These are phyloP conservation scores for Udeniomyces megalosporus DNA, from an alignment of 768 basidiomycete species.

Conservation along the genomic window DNA sequence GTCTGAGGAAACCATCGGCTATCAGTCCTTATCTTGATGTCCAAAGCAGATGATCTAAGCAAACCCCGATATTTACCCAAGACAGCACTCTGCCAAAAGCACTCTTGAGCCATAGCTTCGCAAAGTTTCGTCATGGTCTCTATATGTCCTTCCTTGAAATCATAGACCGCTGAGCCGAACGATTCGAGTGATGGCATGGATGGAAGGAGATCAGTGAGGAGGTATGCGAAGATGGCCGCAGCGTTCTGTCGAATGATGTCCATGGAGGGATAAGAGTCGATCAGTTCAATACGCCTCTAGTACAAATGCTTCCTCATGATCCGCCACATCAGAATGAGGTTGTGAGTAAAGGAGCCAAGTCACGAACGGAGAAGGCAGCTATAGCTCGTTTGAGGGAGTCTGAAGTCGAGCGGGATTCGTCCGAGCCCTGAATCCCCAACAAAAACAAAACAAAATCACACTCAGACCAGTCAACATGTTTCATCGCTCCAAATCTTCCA, in stretches of 20 bases:
- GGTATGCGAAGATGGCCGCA: conserved; percentile 24
- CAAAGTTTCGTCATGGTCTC: conserved; percentile 54
- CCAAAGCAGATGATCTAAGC: background rate
- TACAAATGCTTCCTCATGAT: no score
- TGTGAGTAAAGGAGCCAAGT: conserved; percentile 44
- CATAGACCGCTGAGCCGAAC: conserved; percentile 31
- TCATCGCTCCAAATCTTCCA: no score
- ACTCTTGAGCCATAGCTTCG: conserved; percentile 91
- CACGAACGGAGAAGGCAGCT: conserved; percentile 40
- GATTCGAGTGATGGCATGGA: conserved; percentile 19
- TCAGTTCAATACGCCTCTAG: conserved; percentile 18
- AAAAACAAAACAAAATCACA: background rate
- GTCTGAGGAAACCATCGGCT: conserved; percentile 29
- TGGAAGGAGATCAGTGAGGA: conserved; percentile 24
- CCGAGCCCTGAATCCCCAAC: conserved; percentile 7
- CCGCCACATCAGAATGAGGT: conserved; percentile 36
- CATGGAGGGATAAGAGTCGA: background rate
- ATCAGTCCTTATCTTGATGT: background rate
- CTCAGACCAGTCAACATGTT: background rate
- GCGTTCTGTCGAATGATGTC: conserved; percentile 7
- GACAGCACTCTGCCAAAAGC: conserved; percentile 84
- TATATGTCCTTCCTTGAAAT: conserved; percentile 49
- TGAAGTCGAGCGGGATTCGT: conserved; percentile 27
- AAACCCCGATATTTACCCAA: conserved; percentile 39
- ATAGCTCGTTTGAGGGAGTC: conserved; percentile 77